Evolutionary conservation across 768 basidiomycete genomes (phyloP), one percentile per base, ranked within the genome.

Genomic region (Boletus rubescentipes): DNA sequence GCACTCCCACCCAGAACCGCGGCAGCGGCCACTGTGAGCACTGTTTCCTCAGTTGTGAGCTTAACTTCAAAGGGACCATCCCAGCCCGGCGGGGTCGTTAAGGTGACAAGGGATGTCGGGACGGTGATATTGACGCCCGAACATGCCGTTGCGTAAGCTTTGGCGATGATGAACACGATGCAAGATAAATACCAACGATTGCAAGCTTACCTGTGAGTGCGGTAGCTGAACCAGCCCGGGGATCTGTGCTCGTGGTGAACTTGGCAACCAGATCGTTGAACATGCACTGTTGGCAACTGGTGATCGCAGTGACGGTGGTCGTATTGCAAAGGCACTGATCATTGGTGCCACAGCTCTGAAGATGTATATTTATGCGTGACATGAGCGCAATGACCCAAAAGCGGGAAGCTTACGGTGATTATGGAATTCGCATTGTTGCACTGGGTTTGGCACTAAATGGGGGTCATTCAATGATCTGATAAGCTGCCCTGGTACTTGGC

Each of bases 211-310:
- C 84, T 36, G 63, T 67, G 38, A 90, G 69, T n/a, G 85, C 74
- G 15, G 77, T 65, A 45, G 77, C 76, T n/a, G 84, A 84, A 9
- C 88, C 89, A 5, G 79, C 81, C 15, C 76, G 74, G 46, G 74
- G 70, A 65, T 86, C 82, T 10, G 79, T 75, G 52, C 75, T 69
- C 21, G 66, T 74, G 51, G 74, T 64, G 63, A 85, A 84, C 34
- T 70, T 69, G 9, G 63, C 61, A 58, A 91, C 77, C 26, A 89
- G 70, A 52, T 72, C 71, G 38, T 69, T 66, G 63, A 86, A 84
- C 77, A 86, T 79, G 74, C 88, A 91, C 61, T 84, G 81, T 67
- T 91, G 79, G 70, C 87, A 87, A 32, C 61, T 46, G 2, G 75
- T 69, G 51, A 91, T 68, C 1, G 71, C 59, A 1, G 66, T 52